These are phyloP conservation scores for Plasmodium inui DNA, from an alignment of 169 alveolate species.

Conservation along the genomic window DNA sequence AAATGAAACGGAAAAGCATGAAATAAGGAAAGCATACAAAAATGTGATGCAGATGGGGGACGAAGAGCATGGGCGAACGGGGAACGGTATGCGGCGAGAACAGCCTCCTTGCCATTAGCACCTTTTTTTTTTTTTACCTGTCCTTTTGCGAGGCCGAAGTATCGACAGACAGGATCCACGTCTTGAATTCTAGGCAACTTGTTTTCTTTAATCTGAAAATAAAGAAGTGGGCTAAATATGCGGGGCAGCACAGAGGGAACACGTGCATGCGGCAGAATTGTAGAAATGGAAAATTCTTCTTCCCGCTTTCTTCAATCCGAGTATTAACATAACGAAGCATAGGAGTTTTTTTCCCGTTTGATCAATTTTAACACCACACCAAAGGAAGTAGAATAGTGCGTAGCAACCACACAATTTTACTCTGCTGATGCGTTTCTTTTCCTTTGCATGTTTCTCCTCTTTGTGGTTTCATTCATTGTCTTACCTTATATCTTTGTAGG, in stretches of 20 bases:
- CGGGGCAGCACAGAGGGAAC: background rate
- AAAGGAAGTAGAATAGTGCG: background rate
- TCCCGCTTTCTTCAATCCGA: background rate
- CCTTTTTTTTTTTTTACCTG: slow-evolving; percentile 83
- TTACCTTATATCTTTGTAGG: slow-evolving; percentile 92
- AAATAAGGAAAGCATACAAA: background rate
- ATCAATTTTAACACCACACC: background rate
- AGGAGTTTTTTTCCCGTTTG: background rate
- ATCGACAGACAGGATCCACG: slow-evolving; percentile 97
- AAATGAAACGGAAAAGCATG: background rate
- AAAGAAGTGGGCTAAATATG: background rate
- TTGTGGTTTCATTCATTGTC: background rate
- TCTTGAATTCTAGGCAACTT: slow-evolving; percentile 96
- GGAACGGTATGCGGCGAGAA: background rate
- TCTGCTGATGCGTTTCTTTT: background rate
- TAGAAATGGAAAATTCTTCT: background rate
- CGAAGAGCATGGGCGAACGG: background rate
- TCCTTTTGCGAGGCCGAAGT: slow-evolving; percentile 95
- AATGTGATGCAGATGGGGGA: background rate
- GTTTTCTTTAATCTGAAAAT: slow-evolving; percentile 91
- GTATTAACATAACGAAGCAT: background rate
- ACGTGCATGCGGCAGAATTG: background rate
- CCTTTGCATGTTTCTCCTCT: background rate
- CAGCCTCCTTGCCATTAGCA: background rate
- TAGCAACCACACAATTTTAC: background rate